Evolutionary conservation across 1,284 basidiomycete genomes (phyloP).

Genomic region (Naganishia sp.): DNA sequence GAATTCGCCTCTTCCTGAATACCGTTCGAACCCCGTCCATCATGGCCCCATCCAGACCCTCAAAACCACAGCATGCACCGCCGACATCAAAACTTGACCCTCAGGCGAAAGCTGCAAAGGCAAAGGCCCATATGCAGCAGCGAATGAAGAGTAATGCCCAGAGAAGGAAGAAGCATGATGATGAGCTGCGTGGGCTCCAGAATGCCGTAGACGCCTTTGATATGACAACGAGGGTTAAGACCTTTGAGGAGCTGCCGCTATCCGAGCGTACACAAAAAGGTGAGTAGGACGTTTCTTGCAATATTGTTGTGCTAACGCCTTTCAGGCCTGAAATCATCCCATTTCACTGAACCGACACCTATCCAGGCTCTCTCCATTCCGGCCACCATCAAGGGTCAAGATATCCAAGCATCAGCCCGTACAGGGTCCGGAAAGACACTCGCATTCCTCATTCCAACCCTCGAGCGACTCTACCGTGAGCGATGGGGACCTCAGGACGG

Average conservation of each 20-base stretch:
- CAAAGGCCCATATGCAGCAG: constrained; percentile 29
- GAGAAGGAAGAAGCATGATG: constrained; percentile 47
- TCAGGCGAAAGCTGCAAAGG: constrained; percentile 23
- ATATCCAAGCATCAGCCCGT: constrained; percentile 73
- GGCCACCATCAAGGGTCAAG: constrained; percentile 65
- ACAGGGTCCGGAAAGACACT: constrained; percentile 84
- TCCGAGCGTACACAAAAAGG: constrained; percentile 50
- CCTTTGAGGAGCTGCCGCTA: constrained; percentile 54
- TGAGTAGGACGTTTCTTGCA: constrained; percentile 25
- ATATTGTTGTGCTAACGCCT: not conserved
- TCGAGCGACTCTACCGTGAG: constrained; percentile 71
- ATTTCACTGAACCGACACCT: constrained; percentile 83
- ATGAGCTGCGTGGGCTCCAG: constrained; percentile 51
- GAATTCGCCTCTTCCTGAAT: not conserved
- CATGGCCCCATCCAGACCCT: constrained; percentile 12
- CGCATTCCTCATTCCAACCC: constrained; percentile 74
- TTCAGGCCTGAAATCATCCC: constrained; percentile 76
- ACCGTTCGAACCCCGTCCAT: not conserved
- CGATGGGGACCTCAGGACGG: constrained; percentile 82
- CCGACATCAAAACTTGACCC: constrained; percentile 17
- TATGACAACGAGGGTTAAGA: constrained; percentile 40
- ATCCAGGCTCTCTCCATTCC: constrained; percentile 70
- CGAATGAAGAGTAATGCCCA: constrained; percentile 48
- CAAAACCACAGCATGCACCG: not conserved
- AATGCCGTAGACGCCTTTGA: constrained; percentile 46